Evolutionary conservation across 495 filamentous ascomycete species (phyloP).

Genomic region (Trichoderma gamsii): DNA sequence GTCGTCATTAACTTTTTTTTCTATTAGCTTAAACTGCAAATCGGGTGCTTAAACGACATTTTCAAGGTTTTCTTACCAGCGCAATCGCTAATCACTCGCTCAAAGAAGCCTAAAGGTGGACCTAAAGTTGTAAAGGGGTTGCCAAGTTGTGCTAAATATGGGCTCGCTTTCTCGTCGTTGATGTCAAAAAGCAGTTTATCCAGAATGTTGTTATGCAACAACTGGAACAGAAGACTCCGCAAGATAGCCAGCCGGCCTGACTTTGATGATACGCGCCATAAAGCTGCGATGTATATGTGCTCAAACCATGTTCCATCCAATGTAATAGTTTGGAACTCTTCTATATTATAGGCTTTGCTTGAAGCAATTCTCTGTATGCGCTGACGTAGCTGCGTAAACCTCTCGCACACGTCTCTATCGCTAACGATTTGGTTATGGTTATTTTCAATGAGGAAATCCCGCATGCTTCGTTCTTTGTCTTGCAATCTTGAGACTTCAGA

Average conservation of each 20-base stretch:
- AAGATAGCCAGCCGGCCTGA: not conserved
- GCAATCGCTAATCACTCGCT: not conserved
- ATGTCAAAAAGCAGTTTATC: not conserved
- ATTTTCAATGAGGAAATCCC: not conserved
- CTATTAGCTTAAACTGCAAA: not conserved
- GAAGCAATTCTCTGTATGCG: not conserved
- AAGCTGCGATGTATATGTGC: not conserved
- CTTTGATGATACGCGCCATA: not conserved
- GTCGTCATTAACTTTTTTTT: not conserved
- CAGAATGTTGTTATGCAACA: not conserved
- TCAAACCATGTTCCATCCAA: not conserved
- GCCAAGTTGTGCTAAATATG: too few species aligned
- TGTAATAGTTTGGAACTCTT: not conserved
- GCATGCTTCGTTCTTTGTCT: conserved; percentile 5
- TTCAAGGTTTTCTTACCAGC: not conserved
- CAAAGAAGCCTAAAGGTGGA: not conserved
- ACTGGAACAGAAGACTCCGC: not conserved
- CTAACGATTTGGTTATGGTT: not conserved
- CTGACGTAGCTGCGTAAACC: not conserved
- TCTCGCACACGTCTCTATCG: not conserved
- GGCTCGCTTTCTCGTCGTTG: not conserved
- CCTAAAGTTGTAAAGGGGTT: not conserved
- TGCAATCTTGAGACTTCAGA: not conserved
- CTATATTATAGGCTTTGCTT: not conserved
- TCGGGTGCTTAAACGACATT: not conserved